Evolutionary conservation across 495 filamentous ascomycete genomes (phyloP).

Genomic region (Bacidia rubella): DNA sequence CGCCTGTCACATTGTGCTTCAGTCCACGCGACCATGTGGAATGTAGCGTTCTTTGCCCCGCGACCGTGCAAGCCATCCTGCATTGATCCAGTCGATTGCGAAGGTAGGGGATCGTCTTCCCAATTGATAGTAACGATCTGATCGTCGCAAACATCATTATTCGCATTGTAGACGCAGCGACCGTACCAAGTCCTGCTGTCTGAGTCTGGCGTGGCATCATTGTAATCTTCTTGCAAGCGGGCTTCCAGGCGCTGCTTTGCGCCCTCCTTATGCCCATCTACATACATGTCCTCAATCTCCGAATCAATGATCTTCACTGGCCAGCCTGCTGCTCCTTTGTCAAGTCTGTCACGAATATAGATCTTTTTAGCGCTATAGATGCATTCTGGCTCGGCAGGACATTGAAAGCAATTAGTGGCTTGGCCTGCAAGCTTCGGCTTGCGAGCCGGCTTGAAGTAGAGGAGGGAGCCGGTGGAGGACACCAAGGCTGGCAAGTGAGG

Average conservation of each 20-base stretch:
- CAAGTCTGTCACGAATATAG: slow-evolving; percentile 50
- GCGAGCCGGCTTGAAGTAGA: slow-evolving; percentile 55
- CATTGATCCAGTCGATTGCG: background rate
- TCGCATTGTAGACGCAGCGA: slow-evolving; percentile 82
- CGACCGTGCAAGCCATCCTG: slow-evolving; percentile 28
- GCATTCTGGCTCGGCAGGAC: slow-evolving; percentile 57
- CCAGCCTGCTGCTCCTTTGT: slow-evolving; percentile 53
- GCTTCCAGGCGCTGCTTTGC: slow-evolving; percentile 24
- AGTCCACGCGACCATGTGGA: slow-evolving; percentile 91
- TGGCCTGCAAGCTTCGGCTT: slow-evolving; percentile 61
- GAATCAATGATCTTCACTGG: slow-evolving; percentile 78
- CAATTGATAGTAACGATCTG: slow-evolving; percentile 78
- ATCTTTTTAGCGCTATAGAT: slow-evolving; percentile 72
- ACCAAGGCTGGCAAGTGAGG: slow-evolving; percentile 65
- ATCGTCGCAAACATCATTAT: slow-evolving; percentile 87
- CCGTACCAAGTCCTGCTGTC: slow-evolving; percentile 74
- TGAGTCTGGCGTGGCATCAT: slow-evolving; percentile 30
- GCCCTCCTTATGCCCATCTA: slow-evolving; percentile 16
- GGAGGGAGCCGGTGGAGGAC: slow-evolving; percentile 54
- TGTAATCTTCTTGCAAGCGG: slow-evolving; percentile 55
- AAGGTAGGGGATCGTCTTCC: slow-evolving; percentile 44
- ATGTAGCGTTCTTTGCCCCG: slow-evolving; percentile 68
- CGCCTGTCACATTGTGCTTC: slow-evolving; percentile 74
- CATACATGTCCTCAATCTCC: slow-evolving; percentile 63
- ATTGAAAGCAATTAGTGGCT: slow-evolving; percentile 82